These are phyloP conservation scores for Trichophyton equinum DNA, from an alignment of 2,329 filamentous ascomycete genomes.

Conservation along the genomic window DNA sequence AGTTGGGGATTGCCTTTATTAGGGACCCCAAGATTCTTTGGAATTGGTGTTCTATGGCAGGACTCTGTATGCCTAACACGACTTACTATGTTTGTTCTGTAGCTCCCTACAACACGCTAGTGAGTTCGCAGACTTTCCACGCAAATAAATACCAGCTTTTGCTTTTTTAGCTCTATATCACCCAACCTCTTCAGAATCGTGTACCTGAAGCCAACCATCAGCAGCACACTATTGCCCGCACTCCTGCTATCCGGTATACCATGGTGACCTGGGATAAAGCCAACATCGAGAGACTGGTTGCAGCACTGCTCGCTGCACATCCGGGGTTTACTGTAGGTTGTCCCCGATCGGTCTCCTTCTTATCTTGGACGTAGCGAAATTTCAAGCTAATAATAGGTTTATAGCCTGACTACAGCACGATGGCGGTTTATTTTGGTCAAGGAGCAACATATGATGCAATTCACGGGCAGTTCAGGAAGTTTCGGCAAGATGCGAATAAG, in stretches of 20 bases:
- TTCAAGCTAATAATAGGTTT: background rate
- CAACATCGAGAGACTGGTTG: constrained; percentile 19
- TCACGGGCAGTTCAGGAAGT: constrained; percentile 35
- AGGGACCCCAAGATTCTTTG: background rate
- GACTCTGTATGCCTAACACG: background rate
- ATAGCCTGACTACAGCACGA: constrained; percentile 35
- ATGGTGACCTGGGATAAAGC: constrained; percentile 21
- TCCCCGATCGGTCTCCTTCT: background rate
- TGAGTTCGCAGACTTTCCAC: background rate
- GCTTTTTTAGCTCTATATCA: background rate
- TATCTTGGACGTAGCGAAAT: background rate
- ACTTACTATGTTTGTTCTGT: background rate
- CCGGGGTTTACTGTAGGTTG: constrained; percentile 17
- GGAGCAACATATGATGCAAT: constrained; percentile 39
- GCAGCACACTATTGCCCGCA: too few species aligned
- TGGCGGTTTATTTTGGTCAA: constrained; percentile 35
- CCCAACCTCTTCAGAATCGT: too few species aligned
- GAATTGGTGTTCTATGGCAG: background rate
- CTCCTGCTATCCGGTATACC: too few species aligned
- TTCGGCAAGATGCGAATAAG: constrained; percentile 29
- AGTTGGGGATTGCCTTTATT: too few species aligned
- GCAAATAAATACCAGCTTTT: background rate
- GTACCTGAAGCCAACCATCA: too few species aligned
- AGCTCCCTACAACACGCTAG: background rate
- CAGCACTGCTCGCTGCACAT: constrained; percentile 20